phyloP scores from a whole-genome alignment of 768 basidiomycete genomes.

The Cyclocybe aegerita region DNA sequence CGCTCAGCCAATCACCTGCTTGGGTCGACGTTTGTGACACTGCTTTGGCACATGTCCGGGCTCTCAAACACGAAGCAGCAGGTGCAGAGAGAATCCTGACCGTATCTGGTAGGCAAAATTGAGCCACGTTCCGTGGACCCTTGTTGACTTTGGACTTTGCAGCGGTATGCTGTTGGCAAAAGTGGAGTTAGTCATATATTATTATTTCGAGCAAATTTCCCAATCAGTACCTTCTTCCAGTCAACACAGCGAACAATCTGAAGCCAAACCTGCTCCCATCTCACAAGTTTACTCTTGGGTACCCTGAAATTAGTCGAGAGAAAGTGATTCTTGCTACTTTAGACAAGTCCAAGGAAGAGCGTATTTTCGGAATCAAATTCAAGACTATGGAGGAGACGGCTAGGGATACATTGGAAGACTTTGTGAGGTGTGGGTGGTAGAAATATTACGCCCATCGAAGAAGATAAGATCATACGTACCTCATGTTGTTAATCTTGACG shows the following conservation, averaged over 20 bases:
- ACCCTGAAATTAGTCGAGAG: conserved; percentile 22
- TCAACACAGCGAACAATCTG: conserved; percentile 31
- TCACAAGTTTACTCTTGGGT: conserved; percentile 22
- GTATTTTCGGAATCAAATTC: conserved; percentile 31
- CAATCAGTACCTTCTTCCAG: conserved; percentile 11
- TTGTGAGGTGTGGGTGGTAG: too few species aligned
- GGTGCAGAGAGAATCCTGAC: conserved; percentile 58
- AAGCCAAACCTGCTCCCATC: conserved; percentile 20
- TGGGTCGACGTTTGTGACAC: conserved; percentile 57
- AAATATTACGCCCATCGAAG: too few species aligned
- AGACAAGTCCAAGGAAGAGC: conserved; percentile 24
- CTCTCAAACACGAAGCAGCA: conserved; percentile 49
- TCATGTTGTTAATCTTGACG: too few species aligned
- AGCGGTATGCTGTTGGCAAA: conserved; percentile 31
- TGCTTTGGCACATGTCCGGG: conserved; percentile 52
- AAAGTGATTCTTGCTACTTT: conserved; percentile 19
- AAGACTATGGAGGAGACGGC: conserved; percentile 27
- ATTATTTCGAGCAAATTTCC: not conserved
- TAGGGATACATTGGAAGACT: conserved; percentile 28
- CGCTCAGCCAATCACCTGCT: conserved; percentile 12
- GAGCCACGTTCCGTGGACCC: not conserved
- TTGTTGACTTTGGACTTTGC: not conserved
- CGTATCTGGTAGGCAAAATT: conserved; percentile 25
- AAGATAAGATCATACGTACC: too few species aligned
- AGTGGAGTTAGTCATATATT: conserved; percentile 28